These are phyloP conservation scores for Aureobasidium leucospermi DNA, from an alignment of 2,329 filamentous ascomycete genomes.

Conservation along the genomic window DNA sequence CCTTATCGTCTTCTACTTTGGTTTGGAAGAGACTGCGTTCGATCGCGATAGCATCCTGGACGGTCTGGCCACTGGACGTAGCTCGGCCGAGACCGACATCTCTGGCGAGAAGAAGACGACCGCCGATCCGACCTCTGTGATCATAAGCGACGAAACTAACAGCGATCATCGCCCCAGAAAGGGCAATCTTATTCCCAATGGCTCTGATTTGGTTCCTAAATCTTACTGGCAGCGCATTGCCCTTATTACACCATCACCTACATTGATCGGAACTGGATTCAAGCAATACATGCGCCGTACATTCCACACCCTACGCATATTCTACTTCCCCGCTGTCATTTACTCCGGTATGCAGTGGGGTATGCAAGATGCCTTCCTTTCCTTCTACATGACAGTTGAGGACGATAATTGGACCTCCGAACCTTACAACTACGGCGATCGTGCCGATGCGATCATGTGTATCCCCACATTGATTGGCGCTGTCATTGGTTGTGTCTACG, in stretches of 20 bases:
- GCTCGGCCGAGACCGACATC: background rate
- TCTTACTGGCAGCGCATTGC: conserved; percentile 50
- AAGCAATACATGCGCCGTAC: conserved; percentile 48
- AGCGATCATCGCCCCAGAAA: background rate
- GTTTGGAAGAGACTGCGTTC: conserved; percentile 47
- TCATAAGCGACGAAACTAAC: background rate
- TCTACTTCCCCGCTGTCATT: conserved; percentile 51
- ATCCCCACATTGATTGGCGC: conserved; percentile 49
- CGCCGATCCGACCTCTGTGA: background rate
- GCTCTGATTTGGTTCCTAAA: conserved; percentile 28
- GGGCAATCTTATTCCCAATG: conserved; percentile 13
- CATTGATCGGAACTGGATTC: conserved; percentile 46
- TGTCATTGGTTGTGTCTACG: conserved; percentile 50
- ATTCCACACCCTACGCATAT: conserved; percentile 50
- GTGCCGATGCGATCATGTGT: conserved; percentile 51
- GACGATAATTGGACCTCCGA: conserved; percentile 48
- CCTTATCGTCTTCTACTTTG: conserved; percentile 44
- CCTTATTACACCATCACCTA: conserved; percentile 49
- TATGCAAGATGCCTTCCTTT: conserved; percentile 52
- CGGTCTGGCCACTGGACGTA: conserved; percentile 1
- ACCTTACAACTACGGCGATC: conserved; percentile 50
- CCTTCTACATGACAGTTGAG: conserved; percentile 52
- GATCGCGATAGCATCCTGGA: conserved; percentile 22
- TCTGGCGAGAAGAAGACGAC: conserved; percentile 8
- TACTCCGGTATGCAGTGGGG: conserved; percentile 55